Evolutionary conservation across 257 asterid species (phyloP), one percentile per base, ranked within the genome.

Genomic region (Solanum chiquidenum): DNA sequence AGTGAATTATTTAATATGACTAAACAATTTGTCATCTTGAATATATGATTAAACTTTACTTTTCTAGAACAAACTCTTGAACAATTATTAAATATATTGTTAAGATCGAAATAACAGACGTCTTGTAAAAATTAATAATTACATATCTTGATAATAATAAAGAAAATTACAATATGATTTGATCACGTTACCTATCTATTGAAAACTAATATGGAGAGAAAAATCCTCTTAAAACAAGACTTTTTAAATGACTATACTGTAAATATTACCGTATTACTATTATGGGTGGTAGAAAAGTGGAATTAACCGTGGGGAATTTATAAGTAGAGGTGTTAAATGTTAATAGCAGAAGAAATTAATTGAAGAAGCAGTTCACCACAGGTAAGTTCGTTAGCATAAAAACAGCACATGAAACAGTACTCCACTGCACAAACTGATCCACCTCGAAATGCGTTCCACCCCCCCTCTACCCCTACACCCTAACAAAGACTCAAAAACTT

Each of bases 361-460:
- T 83, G 34, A 52, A 14, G 69, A 69, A 89, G 62, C 27, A 60
- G 88, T 88, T 90, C 90, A 90, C 90, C 92, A 92, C 74, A n/a
- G 91, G 93, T 90, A 88, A 80, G 91, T 92, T 88, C 77, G 91
- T 91, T 91, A 87, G 88, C 52, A 33, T 84, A 71, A 23, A 23
- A 64, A 37, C 75, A 88, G 88, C 94, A 92, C 94, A 93, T 92
- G 94, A 92, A 93, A 92, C 92, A 92, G 92, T 89, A 42, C 95
- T 82, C 62, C 23, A 46, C 77, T 87, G 90, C 89, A 88, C 89
- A 84, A 91, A 88, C 97, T 95, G 91, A 94, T 92, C 96, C 90
- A 13, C 95, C 93, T 94, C 94, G 97, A 90, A 86, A 87, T 83
- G 95, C 93, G 98, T 94, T 94, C 95, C 97, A 9, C 86, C 9